A percentile compares a stretch with the other conserved stretches of the same genome.
Evolutionary conservation across 1,284 basidiomycete species (phyloP).

Genomic region (Leccinum pachyderme): DNA sequence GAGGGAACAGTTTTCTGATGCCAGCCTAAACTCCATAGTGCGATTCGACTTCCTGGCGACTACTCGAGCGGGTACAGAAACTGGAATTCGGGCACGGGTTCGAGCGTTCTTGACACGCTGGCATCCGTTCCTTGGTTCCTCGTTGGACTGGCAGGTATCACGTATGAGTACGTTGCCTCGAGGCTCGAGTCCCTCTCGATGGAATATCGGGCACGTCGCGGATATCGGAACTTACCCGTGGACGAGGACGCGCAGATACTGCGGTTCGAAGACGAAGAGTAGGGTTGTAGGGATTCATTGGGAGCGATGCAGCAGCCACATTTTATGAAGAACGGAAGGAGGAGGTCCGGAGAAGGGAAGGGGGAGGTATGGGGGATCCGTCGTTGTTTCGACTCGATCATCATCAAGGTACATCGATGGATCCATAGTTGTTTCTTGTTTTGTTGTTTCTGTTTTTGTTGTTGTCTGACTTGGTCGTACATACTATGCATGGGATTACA

Average conservation of each 20-base stretch:
- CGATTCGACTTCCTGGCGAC: conserved; percentile 69
- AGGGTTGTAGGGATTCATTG: background rate
- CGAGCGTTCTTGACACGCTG: conserved; percentile 58
- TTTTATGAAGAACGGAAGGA: background rate
- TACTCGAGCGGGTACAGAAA: conserved; percentile 37
- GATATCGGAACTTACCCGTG: conserved; percentile 81
- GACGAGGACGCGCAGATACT: conserved; percentile 88
- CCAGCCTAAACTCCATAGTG: conserved; percentile 40
- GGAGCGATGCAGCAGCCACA: background rate
- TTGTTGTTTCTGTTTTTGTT: background rate
- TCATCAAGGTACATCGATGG: background rate
- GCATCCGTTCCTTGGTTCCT: conserved; percentile 88
- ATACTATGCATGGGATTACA: background rate
- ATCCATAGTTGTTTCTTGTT: background rate
- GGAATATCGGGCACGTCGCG: conserved; percentile 51
- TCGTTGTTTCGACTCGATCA: background rate
- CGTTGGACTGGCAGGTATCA: conserved; percentile 72
- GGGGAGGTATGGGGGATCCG: no score
- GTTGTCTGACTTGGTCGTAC: background rate
- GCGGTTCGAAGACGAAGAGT: conserved; percentile 79
- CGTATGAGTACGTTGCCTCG: conserved; percentile 62
- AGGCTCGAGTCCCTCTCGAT: conserved; percentile 42
- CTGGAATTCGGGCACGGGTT: conserved; percentile 42
- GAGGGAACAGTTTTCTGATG: conserved; percentile 7
- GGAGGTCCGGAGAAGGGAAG: background rate